Evolutionary conservation across 208 protist genomes (phyloP).

Genomic region (Wallacemonas rigidus): DNA sequence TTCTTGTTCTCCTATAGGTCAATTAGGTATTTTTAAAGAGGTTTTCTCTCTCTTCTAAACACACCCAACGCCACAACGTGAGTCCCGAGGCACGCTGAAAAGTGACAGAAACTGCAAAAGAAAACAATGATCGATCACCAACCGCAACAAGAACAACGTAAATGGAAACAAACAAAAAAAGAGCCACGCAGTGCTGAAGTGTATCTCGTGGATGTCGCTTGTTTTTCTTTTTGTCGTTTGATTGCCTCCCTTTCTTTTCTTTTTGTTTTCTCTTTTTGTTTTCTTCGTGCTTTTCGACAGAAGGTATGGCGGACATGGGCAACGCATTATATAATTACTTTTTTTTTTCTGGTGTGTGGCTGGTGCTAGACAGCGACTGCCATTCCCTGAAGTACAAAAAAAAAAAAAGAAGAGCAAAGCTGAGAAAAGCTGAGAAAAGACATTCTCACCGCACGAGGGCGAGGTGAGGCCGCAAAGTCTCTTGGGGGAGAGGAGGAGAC

Average conservation of each 20-base stretch:
- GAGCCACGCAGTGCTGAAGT: not conserved
- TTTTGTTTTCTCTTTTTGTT: conserved; percentile 5
- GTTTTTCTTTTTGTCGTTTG: too few species aligned
- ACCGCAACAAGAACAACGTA: not conserved
- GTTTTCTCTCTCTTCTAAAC: not conserved
- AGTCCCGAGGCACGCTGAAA: too few species aligned
- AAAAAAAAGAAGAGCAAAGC: not conserved
- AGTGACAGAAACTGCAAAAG: too few species aligned
- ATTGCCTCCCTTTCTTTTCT: not conserved
- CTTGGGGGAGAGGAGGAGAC: too few species aligned
- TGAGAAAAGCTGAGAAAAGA: not conserved
- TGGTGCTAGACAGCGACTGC: conserved; percentile 4
- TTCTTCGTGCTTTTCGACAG: not conserved
- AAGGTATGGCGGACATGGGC: not conserved
- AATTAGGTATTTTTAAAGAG: not conserved
- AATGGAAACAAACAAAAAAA: conserved; percentile 12
- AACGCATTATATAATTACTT: conserved; percentile 7
- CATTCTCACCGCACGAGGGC: too few species aligned
- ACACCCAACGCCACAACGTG: not conserved
- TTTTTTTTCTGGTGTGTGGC: conserved; percentile 13
- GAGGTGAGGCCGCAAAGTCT: too few species aligned
- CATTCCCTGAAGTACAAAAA: not conserved
- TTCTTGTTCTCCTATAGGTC: not conserved
- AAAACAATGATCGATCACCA: too few species aligned
- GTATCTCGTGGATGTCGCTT: too few species aligned